These are phyloP conservation scores for Pseudopithomyces maydicus DNA, from an alignment of 2,329 filamentous ascomycete species.

Conservation along the genomic window DNA sequence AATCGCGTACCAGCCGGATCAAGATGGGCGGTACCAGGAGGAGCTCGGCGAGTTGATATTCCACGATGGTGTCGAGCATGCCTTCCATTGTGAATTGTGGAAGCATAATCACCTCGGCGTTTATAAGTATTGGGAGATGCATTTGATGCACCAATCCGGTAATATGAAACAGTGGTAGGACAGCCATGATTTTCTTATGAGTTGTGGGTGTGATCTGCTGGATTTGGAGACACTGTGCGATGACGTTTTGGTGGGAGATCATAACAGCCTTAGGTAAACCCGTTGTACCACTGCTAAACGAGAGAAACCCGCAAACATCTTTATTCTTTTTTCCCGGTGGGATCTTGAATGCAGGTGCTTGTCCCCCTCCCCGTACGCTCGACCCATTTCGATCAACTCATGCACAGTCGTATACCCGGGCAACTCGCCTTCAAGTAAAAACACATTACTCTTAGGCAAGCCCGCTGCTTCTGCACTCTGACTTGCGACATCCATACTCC, in stretches of 20 bases:
- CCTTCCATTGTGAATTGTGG: conserved; percentile 64
- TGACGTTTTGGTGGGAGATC: conserved; percentile 45
- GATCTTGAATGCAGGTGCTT: conserved; percentile 56
- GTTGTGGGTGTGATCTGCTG: conserved; percentile 49
- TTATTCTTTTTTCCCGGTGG: conserved; percentile 60
- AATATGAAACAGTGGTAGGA: conserved; percentile 43
- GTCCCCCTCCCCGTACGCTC: conserved; percentile 49
- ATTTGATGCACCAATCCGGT: conserved; percentile 52
- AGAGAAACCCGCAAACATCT: conserved; percentile 59
- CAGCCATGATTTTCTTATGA: conserved; percentile 46
- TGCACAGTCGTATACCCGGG: conserved; percentile 57
- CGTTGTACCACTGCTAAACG: conserved; percentile 44
- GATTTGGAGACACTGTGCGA: conserved; percentile 64
- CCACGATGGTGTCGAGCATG: conserved; percentile 53
- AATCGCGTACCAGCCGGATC: conserved; percentile 64
- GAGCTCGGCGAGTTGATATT: conserved; percentile 57
- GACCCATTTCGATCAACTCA: conserved; percentile 51
- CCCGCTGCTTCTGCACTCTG: conserved; percentile 61
- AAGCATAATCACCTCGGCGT: conserved; percentile 70
- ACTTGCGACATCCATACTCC: conserved; percentile 60
- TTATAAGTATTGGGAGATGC: conserved; percentile 66
- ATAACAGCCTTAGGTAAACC: conserved; percentile 45
- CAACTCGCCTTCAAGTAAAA: conserved; percentile 61
- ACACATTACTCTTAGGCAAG: conserved; percentile 57
- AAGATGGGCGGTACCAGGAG: conserved; percentile 62